Percentiles rank a stretch among this genome's conserved stretches.
phyloP scores from a whole-genome alignment of 1,139 yeast genomes.

The Debaryomyces robertsiae region DNA sequence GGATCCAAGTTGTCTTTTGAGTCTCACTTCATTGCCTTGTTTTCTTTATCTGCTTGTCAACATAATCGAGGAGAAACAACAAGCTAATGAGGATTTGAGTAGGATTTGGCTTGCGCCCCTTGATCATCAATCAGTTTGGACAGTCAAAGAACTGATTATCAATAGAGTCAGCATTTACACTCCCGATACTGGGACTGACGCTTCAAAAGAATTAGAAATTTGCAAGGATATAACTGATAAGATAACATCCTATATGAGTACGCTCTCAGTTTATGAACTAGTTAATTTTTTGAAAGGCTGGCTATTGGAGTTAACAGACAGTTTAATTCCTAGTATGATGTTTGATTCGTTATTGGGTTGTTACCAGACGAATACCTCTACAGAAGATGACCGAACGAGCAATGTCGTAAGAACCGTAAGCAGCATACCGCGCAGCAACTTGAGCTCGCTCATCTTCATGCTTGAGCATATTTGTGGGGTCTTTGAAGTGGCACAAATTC shows the following conservation, averaged over 20 bases:
- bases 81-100: slow-evolving; percentile 12
- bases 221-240: slow-evolving; percentile 27
- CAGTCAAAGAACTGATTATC: slow-evolving; percentile 34
- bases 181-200: slow-evolving; percentile 17
- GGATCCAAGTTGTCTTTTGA: slow-evolving; percentile 20
- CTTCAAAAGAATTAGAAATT: slow-evolving; percentile 24
- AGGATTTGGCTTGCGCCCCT: slow-evolving; percentile 36
- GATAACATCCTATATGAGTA: slow-evolving; percentile 21
- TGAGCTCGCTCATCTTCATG: slow-evolving; percentile 39
- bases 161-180: slow-evolving; percentile 25
- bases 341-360: slow-evolving; percentile 36
- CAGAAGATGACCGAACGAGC: slow-evolving; percentile 11
- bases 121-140: slow-evolving; percentile 39
- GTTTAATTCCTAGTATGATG: slow-evolving; percentile 46
- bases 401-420: slow-evolving; percentile 33
- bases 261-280: slow-evolving; percentile 16
- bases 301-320: slow-evolving; percentile 47
- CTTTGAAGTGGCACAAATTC: slow-evolving; percentile 28
- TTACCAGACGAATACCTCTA: slow-evolving; percentile 19
- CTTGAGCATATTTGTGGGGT: slow-evolving; percentile 38
- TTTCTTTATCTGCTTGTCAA: slow-evolving; percentile 31
- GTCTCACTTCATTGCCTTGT: slow-evolving; percentile 37
- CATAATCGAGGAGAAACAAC: slow-evolving; percentile 23
- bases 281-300: slow-evolving; percentile 43
- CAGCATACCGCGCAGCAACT: slow-evolving; percentile 45